A percentile compares a stretch with the other conserved stretches of the same genome.
These are phyloP conservation scores for Carallia pectinifolia DNA, from an alignment of 345 rosid genomes.

Conservation along the genomic window DNA sequence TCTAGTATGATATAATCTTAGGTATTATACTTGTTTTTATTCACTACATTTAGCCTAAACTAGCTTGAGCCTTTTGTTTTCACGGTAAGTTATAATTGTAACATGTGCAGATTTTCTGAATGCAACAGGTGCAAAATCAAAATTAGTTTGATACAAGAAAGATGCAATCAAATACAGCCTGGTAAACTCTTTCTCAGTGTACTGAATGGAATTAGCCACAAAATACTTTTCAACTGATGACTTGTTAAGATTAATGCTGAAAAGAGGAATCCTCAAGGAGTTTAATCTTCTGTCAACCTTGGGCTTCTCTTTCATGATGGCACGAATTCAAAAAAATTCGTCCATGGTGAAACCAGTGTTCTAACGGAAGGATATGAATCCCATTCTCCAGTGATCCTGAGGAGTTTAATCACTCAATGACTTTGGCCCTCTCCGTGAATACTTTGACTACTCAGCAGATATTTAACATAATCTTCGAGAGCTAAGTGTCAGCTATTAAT, in stretches of 20 bases:
- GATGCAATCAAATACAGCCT: neutral
- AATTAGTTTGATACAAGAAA: conserved; percentile 9
- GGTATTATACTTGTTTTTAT: too few species aligned
- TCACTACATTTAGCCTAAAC: too few species aligned
- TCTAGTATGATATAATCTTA: too few species aligned
- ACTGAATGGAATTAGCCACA: neutral
- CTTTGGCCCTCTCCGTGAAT: too few species aligned
- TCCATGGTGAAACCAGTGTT: neutral
- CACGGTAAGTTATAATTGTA: neutral
- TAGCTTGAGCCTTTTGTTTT: too few species aligned
- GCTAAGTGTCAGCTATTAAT: too few species aligned
- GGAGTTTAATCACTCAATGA: neutral
- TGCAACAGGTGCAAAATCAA: conserved; percentile 26
- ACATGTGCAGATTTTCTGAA: neutral
- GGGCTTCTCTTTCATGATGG: neutral
- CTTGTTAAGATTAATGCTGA: neutral
- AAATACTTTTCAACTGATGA: neutral
- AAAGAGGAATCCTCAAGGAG: neutral
- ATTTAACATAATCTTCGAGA: too few species aligned
- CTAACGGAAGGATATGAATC: neutral
- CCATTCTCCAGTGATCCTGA: neutral
- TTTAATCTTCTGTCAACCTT: neutral
- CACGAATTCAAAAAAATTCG: neutral
- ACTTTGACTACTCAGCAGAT: too few species aligned
- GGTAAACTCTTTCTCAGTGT: neutral